A percentile compares a stretch with the other conserved stretches of the same genome.
These are phyloP conservation scores for Tuber borchii DNA, from an alignment of 495 filamentous ascomycete species.

Conservation along the genomic window DNA sequence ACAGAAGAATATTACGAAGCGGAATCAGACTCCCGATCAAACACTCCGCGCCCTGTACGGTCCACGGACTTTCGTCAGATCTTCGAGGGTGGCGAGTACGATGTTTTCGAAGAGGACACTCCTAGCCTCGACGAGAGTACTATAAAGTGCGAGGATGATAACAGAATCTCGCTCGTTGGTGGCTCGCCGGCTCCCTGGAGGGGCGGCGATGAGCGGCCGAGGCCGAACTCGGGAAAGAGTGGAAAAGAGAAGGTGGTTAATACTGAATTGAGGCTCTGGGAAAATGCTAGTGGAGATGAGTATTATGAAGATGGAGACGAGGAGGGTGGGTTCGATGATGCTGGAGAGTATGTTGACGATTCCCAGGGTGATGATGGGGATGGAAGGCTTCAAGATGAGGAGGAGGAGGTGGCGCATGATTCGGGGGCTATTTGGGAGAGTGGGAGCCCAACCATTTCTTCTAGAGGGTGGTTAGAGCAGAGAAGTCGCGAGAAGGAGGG, in stretches of 20 bases:
- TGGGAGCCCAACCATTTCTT: conserved; percentile 30
- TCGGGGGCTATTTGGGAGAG: conserved; percentile 25
- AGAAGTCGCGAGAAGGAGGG: neutral
- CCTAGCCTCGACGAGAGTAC: conserved; percentile 28
- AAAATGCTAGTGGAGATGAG: conserved; percentile 25
- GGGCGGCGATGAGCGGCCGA: conserved; percentile 13
- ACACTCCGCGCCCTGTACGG: conserved; percentile 4
- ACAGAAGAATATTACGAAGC: conserved; percentile 2
- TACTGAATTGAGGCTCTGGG: conserved; percentile 27
- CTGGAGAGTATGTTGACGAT: conserved; percentile 15
- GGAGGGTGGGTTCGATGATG: conserved; percentile 13
- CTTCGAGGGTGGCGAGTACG: conserved; percentile 23
- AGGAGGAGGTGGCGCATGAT: conserved; percentile 18
- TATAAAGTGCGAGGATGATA: conserved; percentile 22
- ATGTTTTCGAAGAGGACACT: conserved; percentile 33
- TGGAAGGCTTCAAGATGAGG: conserved; percentile 22
- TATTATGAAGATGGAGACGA: conserved; percentile 6
- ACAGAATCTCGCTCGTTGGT: conserved; percentile 17
- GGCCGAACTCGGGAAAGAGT: conserved; percentile 10
- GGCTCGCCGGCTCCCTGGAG: conserved; percentile 28
- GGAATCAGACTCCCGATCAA: conserved; percentile 4
- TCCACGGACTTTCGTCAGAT: conserved; percentile 33
- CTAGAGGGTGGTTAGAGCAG: conserved; percentile 21
- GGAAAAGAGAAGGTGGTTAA: conserved; percentile 30
- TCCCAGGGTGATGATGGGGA: conserved; percentile 22